Evolutionary conservation across 192 early-diverging fungal species (phyloP).

Genomic region (Entomortierella beljakovae): DNA sequence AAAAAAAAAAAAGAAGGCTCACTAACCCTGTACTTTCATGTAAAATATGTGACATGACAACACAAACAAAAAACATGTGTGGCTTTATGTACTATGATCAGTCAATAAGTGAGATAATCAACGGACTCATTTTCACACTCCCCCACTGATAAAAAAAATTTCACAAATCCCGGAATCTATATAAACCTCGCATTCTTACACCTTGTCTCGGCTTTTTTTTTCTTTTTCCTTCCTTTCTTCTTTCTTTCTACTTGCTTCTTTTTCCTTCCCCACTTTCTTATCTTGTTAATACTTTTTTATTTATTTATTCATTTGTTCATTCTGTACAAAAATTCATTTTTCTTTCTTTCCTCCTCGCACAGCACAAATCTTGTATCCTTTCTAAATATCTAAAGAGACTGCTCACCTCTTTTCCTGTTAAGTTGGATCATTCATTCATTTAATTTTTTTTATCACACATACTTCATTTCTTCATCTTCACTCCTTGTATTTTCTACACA

Average conservation of each 20-base stretch:
- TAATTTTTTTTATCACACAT: constrained; percentile 4
- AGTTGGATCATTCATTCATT: constrained; percentile 11
- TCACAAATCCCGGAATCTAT: constrained; percentile 27
- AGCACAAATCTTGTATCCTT: constrained; percentile 4
- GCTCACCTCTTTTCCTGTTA: constrained; percentile 32
- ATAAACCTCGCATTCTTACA: constrained; percentile 20
- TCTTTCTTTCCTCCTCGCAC: neutral
- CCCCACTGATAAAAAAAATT: neutral
- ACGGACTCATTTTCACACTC: constrained; percentile 5
- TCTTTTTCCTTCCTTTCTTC: constrained; percentile 3
- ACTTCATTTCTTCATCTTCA: constrained; percentile 16
- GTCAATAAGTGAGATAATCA: constrained; percentile 6
- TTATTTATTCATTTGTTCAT: neutral
- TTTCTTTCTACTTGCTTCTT: constrained; percentile 9
- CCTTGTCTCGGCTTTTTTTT: constrained; percentile 24
- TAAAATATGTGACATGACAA: neutral
- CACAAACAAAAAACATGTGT: neutral
- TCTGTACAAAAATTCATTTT: neutral
- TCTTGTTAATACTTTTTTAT: constrained; percentile 1
- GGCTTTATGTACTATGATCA: neutral
- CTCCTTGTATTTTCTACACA: constrained; percentile 23
- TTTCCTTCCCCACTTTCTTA: neutral
- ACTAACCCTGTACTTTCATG: neutral
- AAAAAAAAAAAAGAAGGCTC: neutral
- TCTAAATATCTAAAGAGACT: constrained; percentile 26